Conservation (phyloP, 2,329 filamentous ascomycete species). For the Exophiala sideris region DNA sequence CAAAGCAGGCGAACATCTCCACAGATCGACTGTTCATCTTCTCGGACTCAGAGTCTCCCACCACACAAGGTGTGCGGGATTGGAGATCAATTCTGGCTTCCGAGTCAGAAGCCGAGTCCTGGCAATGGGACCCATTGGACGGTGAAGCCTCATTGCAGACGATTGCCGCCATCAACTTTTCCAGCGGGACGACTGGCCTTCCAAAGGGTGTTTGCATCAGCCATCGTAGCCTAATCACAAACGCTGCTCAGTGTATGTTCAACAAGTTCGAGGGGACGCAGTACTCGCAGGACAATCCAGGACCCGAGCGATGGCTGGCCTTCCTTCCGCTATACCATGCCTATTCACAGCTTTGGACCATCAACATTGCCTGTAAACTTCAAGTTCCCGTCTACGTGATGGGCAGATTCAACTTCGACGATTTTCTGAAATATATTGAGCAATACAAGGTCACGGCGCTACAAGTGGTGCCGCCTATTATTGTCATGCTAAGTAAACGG, state of each 20-base stretch:
- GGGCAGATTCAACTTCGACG: conserved; percentile 55
- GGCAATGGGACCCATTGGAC: conserved; percentile 35
- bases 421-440: conserved; percentile 54
- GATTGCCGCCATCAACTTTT: conserved; percentile 50
- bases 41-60: conserved; percentile 33
- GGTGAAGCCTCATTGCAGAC: conserved; percentile 39
- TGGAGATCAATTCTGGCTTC: conserved; percentile 46
- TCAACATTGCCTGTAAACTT: conserved; percentile 58
- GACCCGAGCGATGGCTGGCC: conserved; percentile 40
- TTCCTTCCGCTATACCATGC: conserved; percentile 49
- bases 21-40: conserved; percentile 27
- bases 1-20: conserved; percentile 26
- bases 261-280: conserved; percentile 62
- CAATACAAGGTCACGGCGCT: conserved; percentile 52
- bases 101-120: conserved; percentile 32
- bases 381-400: conserved; percentile 64
- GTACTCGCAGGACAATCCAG: conserved; percentile 51
- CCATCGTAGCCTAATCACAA: conserved; percentile 50
- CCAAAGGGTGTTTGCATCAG: conserved; percentile 53
- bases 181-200: conserved; percentile 51
- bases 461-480: conserved; percentile 61
- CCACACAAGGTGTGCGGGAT: conserved; percentile 38
- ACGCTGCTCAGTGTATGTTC: conserved; percentile 58
- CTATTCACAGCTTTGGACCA: conserved; percentile 47
- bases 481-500: conserved; percentile 56